Evolutionary conservation across 805 yeast genomes (phyloP).

Genomic region (Geotrichum ghanense): DNA sequence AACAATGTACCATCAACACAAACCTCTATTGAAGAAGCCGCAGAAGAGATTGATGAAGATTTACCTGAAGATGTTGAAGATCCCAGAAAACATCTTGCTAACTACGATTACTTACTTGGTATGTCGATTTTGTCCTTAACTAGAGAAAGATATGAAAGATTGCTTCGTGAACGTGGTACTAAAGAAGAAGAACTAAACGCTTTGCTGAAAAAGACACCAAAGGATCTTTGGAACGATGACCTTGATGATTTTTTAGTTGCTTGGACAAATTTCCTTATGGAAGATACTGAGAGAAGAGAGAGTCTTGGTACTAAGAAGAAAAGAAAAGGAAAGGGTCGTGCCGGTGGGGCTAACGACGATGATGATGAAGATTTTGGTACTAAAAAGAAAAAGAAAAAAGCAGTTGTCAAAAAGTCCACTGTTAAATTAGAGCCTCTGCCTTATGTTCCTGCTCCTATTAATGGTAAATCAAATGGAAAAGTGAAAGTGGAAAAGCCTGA

Average conservation of each 20-base stretch:
- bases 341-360: constrained; percentile 23
- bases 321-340: constrained; percentile 20
- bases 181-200: constrained; percentile 60
- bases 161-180: constrained; percentile 60
- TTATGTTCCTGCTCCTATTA: constrained; percentile 7
- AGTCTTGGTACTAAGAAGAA: constrained; percentile 37
- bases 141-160: constrained; percentile 71
- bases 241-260: constrained; percentile 57
- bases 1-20: constrained; percentile 40
- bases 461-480: constrained; percentile 10
- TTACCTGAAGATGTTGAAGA: constrained; percentile 18
- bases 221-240: constrained; percentile 81
- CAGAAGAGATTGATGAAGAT: constrained; percentile 28
- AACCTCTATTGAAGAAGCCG: constrained; percentile 31
- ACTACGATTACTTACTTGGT: constrained; percentile 79
- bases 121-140: constrained; percentile 94
- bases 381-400: constrained; percentile 18
- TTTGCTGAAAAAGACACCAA: constrained; percentile 59
- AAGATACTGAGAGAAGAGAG: constrained; percentile 50
- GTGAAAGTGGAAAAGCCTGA: constrained; percentile 9
- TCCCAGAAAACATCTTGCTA: constrained; percentile 38
- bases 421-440: constrained; percentile 7
- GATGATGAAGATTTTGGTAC: constrained; percentile 21
- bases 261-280: constrained; percentile 58
- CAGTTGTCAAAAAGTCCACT: constrained; percentile 9